These are phyloP conservation scores for Xylaria sp. DNA, from an alignment of 2,329 filamentous ascomycete genomes.

Conservation along the genomic window DNA sequence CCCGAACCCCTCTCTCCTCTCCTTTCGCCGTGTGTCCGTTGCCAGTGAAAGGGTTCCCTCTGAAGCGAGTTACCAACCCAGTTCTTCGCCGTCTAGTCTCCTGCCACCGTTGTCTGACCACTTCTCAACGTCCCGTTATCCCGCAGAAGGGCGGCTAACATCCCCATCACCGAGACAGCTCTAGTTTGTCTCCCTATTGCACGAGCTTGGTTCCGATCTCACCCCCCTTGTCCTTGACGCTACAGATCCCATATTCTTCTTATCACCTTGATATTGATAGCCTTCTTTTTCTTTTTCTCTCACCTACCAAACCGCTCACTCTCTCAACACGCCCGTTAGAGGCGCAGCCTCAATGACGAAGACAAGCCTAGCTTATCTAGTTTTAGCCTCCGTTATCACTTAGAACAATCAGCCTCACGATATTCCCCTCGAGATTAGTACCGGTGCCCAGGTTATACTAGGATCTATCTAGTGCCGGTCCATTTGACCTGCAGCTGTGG, in stretches of 20 bases:
- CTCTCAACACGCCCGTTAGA: conserved; percentile 17
- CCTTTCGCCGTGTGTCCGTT: conserved; percentile 21
- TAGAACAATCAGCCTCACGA: conserved; percentile 49
- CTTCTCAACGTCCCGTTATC: conserved; percentile 14
- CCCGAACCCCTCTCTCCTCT: conserved; percentile 25
- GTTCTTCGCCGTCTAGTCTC: conserved; percentile 19
- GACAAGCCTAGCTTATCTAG: conserved; percentile 68
- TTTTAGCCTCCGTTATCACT: conserved; percentile 64
- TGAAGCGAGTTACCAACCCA: conserved; percentile 30
- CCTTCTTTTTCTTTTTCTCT: conserved; percentile 18
- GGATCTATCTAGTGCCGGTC: conserved; percentile 30
- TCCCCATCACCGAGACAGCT: conserved; percentile 32
- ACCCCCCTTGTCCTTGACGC: conserved; percentile 26
- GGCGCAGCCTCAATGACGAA: conserved; percentile 60
- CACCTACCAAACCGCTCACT: conserved; percentile 1
- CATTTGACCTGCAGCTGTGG: conserved; percentile 33
- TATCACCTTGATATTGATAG: conserved; percentile 8
- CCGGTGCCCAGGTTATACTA: conserved; percentile 27
- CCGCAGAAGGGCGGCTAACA: conserved; percentile 17
- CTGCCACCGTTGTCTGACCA: conserved; percentile 12
- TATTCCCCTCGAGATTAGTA: conserved; percentile 28
- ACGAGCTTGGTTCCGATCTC: conserved; percentile 22
- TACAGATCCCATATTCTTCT: conserved; percentile 23
- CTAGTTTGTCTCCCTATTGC: conserved; percentile 21
- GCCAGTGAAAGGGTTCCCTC: conserved; percentile 16